phyloP scores from a whole-genome alignment of 2,329 filamentous ascomycete genomes.

The Colletotrichum chrysophilum region DNA sequence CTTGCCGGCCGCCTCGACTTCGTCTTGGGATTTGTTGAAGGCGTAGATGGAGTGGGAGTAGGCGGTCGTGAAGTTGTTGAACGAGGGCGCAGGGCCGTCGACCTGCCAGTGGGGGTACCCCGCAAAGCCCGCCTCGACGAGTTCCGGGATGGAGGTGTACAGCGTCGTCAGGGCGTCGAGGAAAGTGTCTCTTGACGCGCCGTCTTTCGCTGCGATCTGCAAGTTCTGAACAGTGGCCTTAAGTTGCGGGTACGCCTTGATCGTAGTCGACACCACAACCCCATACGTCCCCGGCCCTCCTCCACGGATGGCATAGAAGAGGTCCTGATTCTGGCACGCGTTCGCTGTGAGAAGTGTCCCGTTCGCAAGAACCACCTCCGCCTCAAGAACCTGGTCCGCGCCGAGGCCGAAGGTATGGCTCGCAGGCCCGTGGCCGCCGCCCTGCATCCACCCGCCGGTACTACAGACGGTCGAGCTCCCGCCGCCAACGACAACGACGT shows the following conservation, averaged over 20 bases:
- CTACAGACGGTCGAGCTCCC: not conserved
- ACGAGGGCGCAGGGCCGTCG: not conserved
- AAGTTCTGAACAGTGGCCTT: not conserved
- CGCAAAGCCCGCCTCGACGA: not conserved
- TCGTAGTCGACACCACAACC: not conserved
- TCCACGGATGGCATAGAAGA: not conserved
- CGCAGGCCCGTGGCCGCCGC: not conserved
- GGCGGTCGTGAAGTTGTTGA: not conserved
- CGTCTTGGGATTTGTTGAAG: not conserved
- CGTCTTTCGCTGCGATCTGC: not conserved
- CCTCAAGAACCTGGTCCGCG: not conserved
- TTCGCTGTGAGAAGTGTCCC: not conserved
- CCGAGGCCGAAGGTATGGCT: not conserved
- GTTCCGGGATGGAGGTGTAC: not conserved
- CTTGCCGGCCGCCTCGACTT: not conserved
- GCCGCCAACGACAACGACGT: not conserved
- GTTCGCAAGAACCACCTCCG: not conserved
- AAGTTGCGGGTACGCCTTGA: not conserved
- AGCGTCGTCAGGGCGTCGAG: not conserved
- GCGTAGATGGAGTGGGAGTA: not conserved
- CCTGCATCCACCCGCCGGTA: not conserved
- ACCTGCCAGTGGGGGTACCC: not conserved
- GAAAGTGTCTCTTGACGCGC: not conserved
- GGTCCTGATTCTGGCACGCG: not conserved
- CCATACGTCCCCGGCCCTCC: not conserved